A percentile compares a stretch with the other conserved stretches of the same genome.
Evolutionary conservation across 805 yeast genomes (phyloP).

Genomic region (Kodamaea leandrae): DNA sequence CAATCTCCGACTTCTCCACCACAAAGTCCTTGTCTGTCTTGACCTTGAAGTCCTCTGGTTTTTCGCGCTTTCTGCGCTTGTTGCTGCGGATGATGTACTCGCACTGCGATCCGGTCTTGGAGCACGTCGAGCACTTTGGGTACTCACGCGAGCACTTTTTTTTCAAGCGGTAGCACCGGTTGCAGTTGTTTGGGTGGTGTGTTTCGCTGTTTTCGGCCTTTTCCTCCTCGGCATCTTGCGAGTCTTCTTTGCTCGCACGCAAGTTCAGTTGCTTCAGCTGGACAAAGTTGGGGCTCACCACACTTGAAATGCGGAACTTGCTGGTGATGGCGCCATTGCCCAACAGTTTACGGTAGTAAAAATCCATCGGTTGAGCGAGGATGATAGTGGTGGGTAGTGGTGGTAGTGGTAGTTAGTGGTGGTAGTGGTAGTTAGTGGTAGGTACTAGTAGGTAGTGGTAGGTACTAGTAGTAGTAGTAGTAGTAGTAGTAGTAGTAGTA

Average conservation of each 20-base stretch:
- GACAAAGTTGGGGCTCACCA: conserved; percentile 9
- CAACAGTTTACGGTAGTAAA: conserved; percentile 36
- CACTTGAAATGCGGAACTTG: conserved; percentile 28
- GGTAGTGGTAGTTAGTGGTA: no score
- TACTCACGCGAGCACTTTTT: conserved; percentile 40
- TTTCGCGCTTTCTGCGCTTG: conserved; percentile 21
- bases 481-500: no score
- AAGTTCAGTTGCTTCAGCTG: conserved; percentile 21
- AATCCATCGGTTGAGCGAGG: no score
- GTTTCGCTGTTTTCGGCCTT: conserved; percentile 14
- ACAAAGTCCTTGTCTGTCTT: conserved; percentile 1
- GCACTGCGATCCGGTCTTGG: conserved; percentile 34
- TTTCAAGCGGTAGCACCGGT: conserved; percentile 40
- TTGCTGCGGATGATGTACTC: conserved; percentile 34
- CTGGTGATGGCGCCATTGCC: conserved; percentile 39
- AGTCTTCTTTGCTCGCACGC: conserved; percentile 6
- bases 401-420: no score
- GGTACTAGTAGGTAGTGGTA: no score
- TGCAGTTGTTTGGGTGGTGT: conserved; percentile 39
- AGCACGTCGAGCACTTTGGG: conserved; percentile 39
- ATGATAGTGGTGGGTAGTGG: no score
- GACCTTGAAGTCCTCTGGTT: conserved; percentile 1
- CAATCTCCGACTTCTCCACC: conserved; percentile 7
- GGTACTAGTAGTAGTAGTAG: no score
- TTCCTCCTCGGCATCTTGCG: conserved; percentile 1